These are phyloP conservation scores for Fusarium continuum DNA, from an alignment of 2,329 filamentous ascomycete species.

Conservation along the genomic window DNA sequence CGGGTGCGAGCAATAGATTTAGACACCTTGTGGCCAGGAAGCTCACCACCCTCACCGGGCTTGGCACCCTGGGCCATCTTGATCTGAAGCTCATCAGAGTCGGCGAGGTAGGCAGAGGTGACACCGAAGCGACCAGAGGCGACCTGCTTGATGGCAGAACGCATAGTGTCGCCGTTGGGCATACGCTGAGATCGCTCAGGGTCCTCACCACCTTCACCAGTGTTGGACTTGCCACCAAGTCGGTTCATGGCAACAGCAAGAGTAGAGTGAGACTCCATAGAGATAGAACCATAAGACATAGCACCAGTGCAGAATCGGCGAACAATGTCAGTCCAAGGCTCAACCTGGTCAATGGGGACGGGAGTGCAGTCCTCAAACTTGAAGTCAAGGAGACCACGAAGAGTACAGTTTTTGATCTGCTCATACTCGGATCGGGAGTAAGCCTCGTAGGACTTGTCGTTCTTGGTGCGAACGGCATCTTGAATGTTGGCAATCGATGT, in stretches of 20 bases:
- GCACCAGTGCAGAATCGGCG: conserved; percentile 95
- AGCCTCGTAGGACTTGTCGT: conserved; percentile 97
- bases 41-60: conserved; percentile 95
- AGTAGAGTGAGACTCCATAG: conserved; percentile 97
- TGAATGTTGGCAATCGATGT: conserved; percentile 96
- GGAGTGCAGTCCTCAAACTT: conserved; percentile 87
- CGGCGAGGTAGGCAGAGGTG: conserved; percentile 91
- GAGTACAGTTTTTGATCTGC: conserved; percentile 95
- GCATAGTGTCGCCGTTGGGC: conserved; percentile 95
- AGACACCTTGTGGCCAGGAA: conserved; percentile 96
- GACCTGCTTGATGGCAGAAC: conserved; percentile 97
- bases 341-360: conserved; percentile 94
- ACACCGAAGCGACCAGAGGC: conserved; percentile 96
- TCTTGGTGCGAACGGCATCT: conserved; percentile 95
- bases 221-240: conserved; percentile 96
- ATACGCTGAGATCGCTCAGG: conserved; percentile 86
- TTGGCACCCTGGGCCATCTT: conserved; percentile 99
- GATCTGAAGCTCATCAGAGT: conserved; percentile 96
- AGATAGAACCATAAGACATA: conserved; percentile 99
- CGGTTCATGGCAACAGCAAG: conserved; percentile 97
- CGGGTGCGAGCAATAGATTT: conserved; percentile 92
- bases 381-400: conserved; percentile 94
- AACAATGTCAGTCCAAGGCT: conserved; percentile 98
- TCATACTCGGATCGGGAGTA: conserved; percentile 94
- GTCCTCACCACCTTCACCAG: conserved; percentile 96